phyloP scores from a whole-genome alignment of 805 yeast genomes.

The Cyberlindnera bimundalis region DNA sequence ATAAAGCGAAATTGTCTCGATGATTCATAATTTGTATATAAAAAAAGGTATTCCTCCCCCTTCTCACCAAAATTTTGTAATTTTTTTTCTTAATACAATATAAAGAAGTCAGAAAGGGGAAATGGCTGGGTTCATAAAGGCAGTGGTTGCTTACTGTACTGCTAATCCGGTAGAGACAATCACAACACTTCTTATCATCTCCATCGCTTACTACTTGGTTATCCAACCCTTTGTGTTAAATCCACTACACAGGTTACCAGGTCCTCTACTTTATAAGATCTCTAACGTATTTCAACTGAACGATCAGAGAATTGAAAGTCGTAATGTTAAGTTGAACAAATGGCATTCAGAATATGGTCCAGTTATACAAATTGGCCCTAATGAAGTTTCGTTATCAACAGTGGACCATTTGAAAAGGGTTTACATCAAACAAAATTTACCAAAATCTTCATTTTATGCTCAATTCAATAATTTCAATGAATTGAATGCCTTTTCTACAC shows the following conservation, averaged over 20 bases:
- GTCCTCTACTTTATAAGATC: slow-evolving; percentile 51
- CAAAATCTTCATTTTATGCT: slow-evolving; percentile 52
- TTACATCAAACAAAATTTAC: slow-evolving; percentile 53
- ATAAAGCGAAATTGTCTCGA: too few species aligned
- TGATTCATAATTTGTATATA: too few species aligned
- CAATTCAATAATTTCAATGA: slow-evolving; percentile 58
- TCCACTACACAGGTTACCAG: slow-evolving; percentile 53
- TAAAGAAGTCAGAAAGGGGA: not conserved
- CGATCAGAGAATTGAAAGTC: slow-evolving; percentile 43
- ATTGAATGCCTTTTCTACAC: slow-evolving; percentile 55
- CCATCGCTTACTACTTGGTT: slow-evolving; percentile 31
- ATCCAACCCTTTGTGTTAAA: slow-evolving; percentile 46
- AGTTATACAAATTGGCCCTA: slow-evolving; percentile 58
- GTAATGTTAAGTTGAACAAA: slow-evolving; percentile 45
- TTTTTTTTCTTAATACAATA: not conserved
- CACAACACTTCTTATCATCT: not conserved
- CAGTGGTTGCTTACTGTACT: not conserved
- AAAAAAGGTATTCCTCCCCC: not conserved
- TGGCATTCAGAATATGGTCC: slow-evolving; percentile 59
- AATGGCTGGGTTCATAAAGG: not conserved
- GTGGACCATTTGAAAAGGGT: slow-evolving; percentile 48
- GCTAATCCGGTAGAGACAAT: slow-evolving; percentile 2
- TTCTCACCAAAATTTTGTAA: not conserved
- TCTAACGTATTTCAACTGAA: slow-evolving; percentile 40
- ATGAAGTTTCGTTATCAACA: slow-evolving; percentile 57